Evolutionary conservation across 768 basidiomycete species (phyloP), one percentile per base, ranked within the genome.

Genomic region (Pisolithus microcarpus): DNA sequence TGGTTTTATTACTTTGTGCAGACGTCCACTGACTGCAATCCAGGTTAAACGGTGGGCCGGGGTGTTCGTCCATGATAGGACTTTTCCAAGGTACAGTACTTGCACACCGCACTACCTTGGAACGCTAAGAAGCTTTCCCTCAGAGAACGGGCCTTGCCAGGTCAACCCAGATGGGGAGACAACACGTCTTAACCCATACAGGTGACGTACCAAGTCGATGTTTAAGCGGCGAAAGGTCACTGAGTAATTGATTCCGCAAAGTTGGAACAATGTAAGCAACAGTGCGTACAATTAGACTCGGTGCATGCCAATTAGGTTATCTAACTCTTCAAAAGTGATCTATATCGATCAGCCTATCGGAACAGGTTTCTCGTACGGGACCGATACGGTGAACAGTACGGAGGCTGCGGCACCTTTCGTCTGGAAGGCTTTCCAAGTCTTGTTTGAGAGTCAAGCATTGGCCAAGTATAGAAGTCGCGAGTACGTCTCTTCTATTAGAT

Each of bases 341-440:
- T 85, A 84, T 59, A 80, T 85, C 30, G 82, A 84, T 61, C 82
- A 85, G 58, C 83, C 82, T 4, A 79, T 85, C 36, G 81, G 80
- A 0, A 76, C 80, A 0, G 82, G 83, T 4, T 84, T 84, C 59
- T 84, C 82, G 0, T 77, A 74, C 50, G 82, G 83, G 15, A 71
- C 62, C 0, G 73, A 77, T 48, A 74, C 72, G 0, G 78, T 81
- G n/a, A 80, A 83, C 54, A 70, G 58, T 42, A 73, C 69, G 1
- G 59, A 75, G 34, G 52, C 76, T n/a, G 80, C 82, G 0, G 78
- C 82, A 1, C 74, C 76, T 0, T 72, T 74, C 18, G 72, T 84
- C 5, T 84, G 83, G 83, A 66, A 73, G 43, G 80, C 77, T 0
- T 80, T 84, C 67, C 84, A 85, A 51, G 57, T 84, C 8, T 65